Base-by-base conservation (phyloP, 176 grass and related monocot genomes). In the Musa acuminata region DNA sequence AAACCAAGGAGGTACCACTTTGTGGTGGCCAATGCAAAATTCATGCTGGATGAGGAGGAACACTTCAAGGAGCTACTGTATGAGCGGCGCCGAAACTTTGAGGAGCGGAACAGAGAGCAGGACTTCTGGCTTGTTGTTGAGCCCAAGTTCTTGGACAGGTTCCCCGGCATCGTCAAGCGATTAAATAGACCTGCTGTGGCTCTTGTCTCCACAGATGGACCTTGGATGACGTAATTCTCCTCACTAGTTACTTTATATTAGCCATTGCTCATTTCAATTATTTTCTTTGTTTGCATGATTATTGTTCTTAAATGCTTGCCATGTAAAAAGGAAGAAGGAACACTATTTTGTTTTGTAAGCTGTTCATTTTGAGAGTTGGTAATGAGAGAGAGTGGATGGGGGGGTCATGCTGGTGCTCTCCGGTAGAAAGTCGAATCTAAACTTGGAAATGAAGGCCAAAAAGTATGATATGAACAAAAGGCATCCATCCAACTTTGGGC, bases 1-100 rank as follows among this genome's bases (percentile, higher is more conserved):
- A 86, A 88, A 62, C 74, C 85, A 50, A 86, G 62, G 74, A 90
- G 49, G 57, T 97, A 93, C 80, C 53, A 91, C 86, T 99, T 99
- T 80, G 8, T 91, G 57, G 95, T 94, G 77, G 95, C 95, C 16
- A 99, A 99, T 76, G 90, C 88, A 11, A 99, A 94, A 69, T 99
- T 99, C 82, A 94, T 94, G 95, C 82, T 99, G 60, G 95, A 99
- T 69, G 95, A 94, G 53, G 91, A 99, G 84, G 95, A 94, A 73
- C 95, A 99, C 72, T 99, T 99, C 88, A 85, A 91, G 84, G 95
- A 99, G 88, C 88, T 84, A n/a, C n/a, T n/a, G n/a, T n/a, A n/a
- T n/a, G n/a, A n/a, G n/a, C n/a, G n/a, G n/a, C n/a, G n/a, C n/a
- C 57, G 91, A 10, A 53, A 73, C 17, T 99, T 87, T 70, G 86